phyloP scores from a whole-genome alignment of 768 basidiomycete species.

The Pulveroboletus ravenelii region DNA sequence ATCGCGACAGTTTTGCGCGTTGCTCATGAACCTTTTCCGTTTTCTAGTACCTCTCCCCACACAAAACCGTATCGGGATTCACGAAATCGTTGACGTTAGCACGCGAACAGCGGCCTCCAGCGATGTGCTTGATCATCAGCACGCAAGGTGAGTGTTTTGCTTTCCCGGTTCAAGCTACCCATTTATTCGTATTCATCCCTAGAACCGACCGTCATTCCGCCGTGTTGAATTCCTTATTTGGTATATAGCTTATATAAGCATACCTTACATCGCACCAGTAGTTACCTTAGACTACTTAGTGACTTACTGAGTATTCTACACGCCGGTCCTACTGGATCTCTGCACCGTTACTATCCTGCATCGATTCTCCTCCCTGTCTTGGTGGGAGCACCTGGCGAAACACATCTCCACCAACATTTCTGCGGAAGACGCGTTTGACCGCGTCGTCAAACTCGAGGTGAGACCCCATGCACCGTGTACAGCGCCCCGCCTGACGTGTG shows the following conservation, averaged over 20 bases:
- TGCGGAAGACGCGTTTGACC: conserved; percentile 56
- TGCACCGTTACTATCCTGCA: conserved; percentile 65
- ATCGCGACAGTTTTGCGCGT: background rate
- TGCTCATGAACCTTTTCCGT: background rate
- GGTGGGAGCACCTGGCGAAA: conserved; percentile 66
- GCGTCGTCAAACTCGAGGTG: conserved; percentile 62
- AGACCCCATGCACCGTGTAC: conserved; percentile 2
- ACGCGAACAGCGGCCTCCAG: conserved; percentile 66
- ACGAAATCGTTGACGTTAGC: conserved; percentile 55
- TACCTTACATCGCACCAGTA: too few relatives aligned
- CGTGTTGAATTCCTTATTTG: too few relatives aligned
- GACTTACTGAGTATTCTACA: too few relatives aligned
- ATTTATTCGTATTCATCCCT: background rate
- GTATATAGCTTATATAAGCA: too few relatives aligned
- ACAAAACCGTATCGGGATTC: conserved; percentile 44
- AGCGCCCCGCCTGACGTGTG: background rate
- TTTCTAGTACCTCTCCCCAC: conserved; percentile 53
- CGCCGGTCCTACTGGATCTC: conserved; percentile 60
- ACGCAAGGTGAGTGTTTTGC: conserved; percentile 51
- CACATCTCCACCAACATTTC: conserved; percentile 65
- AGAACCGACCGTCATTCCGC: conserved; percentile 74
- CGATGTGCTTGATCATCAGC: conserved; percentile 68
- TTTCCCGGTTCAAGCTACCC: background rate
- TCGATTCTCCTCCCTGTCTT: conserved; percentile 69
- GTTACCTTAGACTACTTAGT: too few relatives aligned